These are phyloP conservation scores for Globisporangium megalacanthum DNA, from an alignment of 352 stramenopile genomes.

Conservation along the genomic window DNA sequence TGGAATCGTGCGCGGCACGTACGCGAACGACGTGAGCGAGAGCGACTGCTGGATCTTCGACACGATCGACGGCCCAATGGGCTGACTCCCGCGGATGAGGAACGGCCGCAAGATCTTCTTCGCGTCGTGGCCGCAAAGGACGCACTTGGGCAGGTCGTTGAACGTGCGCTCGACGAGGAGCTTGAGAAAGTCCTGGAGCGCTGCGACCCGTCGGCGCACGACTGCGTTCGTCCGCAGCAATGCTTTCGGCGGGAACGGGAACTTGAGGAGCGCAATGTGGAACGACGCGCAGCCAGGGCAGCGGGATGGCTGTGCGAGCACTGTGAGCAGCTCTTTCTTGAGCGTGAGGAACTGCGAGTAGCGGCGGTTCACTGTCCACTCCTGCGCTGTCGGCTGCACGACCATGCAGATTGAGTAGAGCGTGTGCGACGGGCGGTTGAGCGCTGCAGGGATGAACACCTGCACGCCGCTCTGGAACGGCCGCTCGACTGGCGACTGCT, in stretches of 20 bases:
- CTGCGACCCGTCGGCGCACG: slow-evolving; percentile 56
- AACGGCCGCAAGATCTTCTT: slow-evolving; percentile 76
- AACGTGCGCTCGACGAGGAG: slow-evolving; percentile 61
- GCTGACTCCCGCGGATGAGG: slow-evolving; percentile 69
- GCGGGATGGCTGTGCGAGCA: slow-evolving; percentile 28
- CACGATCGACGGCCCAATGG: slow-evolving; percentile 60
- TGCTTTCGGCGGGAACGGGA: slow-evolving; percentile 63
- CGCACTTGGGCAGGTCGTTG: slow-evolving; percentile 72
- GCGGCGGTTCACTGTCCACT: slow-evolving; percentile 82
- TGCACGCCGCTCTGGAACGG: slow-evolving; percentile 46
- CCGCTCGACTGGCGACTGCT: slow-evolving; percentile 3
- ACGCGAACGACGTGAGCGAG: slow-evolving; percentile 57
- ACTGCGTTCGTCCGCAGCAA: slow-evolving; percentile 66
- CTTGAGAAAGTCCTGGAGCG: slow-evolving; percentile 73
- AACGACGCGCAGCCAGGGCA: slow-evolving; percentile 70
- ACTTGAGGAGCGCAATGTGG: slow-evolving; percentile 48
- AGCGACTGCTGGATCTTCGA: slow-evolving; percentile 73
- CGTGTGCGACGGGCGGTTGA: slow-evolving; percentile 79
- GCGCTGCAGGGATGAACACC: slow-evolving; percentile 75
- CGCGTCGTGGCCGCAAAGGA: slow-evolving; percentile 53
- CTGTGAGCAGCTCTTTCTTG: slow-evolving; percentile 54
- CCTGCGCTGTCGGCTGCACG: slow-evolving; percentile 69
- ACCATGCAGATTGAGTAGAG: slow-evolving; percentile 82
- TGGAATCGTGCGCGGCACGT: slow-evolving; percentile 36
- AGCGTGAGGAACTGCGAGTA: slow-evolving; percentile 86